Conservation (phyloP, 306 rosid species). For the Nissolia schottii region DNA sequence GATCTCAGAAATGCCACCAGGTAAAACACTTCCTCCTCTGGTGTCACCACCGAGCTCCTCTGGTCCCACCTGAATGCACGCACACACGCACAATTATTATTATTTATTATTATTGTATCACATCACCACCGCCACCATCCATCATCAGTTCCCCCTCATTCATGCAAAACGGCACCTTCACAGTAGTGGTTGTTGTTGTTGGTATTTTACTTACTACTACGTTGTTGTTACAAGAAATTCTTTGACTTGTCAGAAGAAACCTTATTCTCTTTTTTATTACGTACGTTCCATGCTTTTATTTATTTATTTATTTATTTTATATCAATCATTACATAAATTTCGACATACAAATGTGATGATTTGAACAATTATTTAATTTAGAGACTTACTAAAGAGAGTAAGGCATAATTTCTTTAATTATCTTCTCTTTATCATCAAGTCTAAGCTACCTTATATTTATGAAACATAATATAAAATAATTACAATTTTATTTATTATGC, state of each 20-base stretch:
- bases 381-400: too few species aligned
- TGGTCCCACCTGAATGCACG: constrained; percentile 73
- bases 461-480: too few species aligned
- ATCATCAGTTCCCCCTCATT: background rate
- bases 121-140: constrained; percentile 13
- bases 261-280: background rate
- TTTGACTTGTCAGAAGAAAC: constrained; percentile 30
- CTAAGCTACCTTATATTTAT: too few species aligned
- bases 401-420: too few species aligned
- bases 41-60: constrained; percentile 78
- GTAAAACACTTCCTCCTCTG: constrained; percentile 84
- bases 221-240: background rate
- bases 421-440: too few species aligned
- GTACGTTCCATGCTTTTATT: background rate
- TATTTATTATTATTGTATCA: too few species aligned
- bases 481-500: too few species aligned
- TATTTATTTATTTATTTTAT: background rate
- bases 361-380: too few species aligned
- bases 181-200: constrained; percentile 18
- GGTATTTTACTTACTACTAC: constrained; percentile 11
- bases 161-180: constrained; percentile 5
- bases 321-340: background rate
- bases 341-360: too few species aligned
- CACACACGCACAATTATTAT: background rate
- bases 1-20: constrained; percentile 88